Conservation (phyloP, 305 asterid species). For the Coffea humblotiana region DNA sequence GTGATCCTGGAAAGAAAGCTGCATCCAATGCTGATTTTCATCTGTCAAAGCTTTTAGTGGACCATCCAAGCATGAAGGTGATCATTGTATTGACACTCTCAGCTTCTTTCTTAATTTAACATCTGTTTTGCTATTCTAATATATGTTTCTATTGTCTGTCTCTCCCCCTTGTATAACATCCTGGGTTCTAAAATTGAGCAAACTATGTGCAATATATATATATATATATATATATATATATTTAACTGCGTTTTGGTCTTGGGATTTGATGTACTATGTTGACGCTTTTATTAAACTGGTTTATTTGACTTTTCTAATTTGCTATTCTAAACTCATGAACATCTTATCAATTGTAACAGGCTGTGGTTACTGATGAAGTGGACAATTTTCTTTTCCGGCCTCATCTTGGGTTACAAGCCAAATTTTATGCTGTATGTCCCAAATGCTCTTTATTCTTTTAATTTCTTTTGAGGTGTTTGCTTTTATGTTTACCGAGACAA, state of each 20-base stretch:
- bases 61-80: slow-evolving; percentile 99
- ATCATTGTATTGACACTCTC: slow-evolving; percentile 11
- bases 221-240: neutral
- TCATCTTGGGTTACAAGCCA: slow-evolving; percentile 79
- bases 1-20: slow-evolving; percentile 94
- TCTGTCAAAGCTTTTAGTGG: slow-evolving; percentile 76
- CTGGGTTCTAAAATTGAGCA: neutral
- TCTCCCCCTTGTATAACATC: neutral
- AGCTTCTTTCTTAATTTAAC: slow-evolving; percentile 13
- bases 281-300: neutral
- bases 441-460: neutral
- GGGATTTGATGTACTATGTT: neutral
- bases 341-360: slow-evolving; percentile 43
- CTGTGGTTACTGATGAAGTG: slow-evolving; percentile 89
- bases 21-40: slow-evolving; percentile 97
- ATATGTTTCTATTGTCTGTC: neutral
- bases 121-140: neutral
- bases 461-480: neutral
- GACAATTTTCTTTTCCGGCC: slow-evolving; percentile 94
- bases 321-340: slow-evolving; percentile 5
- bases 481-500: neutral
- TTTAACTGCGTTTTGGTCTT: neutral
- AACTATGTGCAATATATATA: too few species aligned
- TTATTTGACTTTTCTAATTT: neutral
- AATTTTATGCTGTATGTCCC: slow-evolving; percentile 81